These are phyloP conservation scores for Globisporangium nagaii DNA, from an alignment of 352 stramenopile species.

Conservation along the genomic window DNA sequence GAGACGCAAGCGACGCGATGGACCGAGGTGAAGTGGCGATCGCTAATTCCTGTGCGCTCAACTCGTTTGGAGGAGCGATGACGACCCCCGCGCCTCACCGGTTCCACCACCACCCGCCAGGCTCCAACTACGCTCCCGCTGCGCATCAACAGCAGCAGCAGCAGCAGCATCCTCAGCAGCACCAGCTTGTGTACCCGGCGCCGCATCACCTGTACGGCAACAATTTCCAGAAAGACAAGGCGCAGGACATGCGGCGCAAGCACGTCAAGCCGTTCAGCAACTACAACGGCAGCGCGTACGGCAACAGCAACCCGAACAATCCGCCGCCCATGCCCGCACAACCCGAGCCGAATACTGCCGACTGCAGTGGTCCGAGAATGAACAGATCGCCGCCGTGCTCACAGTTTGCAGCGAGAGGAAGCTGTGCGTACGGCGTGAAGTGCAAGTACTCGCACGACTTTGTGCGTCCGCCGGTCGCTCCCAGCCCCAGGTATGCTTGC, in stretches of 20 bases:
- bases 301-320: constrained; percentile 2
- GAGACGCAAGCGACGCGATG: background rate
- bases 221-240: background rate
- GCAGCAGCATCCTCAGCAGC: background rate
- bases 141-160: background rate
- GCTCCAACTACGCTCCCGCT: background rate
- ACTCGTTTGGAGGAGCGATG: constrained; percentile 14
- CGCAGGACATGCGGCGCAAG: background rate
- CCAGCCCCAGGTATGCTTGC: background rate
- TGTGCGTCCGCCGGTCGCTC: background rate
- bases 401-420: constrained; percentile 35
- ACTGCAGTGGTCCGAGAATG: too few relatives aligned
- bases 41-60: constrained; percentile 21
- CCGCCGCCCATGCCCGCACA: background rate
- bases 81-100: constrained; percentile 3
- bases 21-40: constrained; percentile 36
- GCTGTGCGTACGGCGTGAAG: constrained; percentile 40
- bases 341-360: background rate
- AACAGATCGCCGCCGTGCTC: constrained; percentile 17
- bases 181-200: constrained; percentile 3
- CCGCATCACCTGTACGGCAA: constrained; percentile 9
- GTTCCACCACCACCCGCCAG: background rate
- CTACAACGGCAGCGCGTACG: background rate
- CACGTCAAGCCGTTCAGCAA: background rate
- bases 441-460: constrained; percentile 60